A percentile compares a stretch with the other conserved stretches of the same genome.
Evolutionary conservation across 345 rosid species (phyloP).

Genomic region (Moringa oleifera): DNA sequence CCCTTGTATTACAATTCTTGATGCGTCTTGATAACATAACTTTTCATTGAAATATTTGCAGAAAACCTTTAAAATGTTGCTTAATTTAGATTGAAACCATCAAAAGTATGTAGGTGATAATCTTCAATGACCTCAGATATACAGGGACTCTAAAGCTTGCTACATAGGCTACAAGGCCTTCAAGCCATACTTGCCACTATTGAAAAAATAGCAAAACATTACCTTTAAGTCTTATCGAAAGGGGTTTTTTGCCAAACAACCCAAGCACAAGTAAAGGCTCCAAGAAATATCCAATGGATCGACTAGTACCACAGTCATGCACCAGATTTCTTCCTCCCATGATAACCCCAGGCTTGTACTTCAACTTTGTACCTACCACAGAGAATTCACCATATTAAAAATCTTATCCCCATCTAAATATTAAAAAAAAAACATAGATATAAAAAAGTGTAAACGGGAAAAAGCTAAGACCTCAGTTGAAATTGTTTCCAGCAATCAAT

Average conservation of each 20-base stretch:
- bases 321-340: conserved; percentile 73
- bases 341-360: conserved; percentile 78
- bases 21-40: too few relatives aligned
- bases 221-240: conserved; percentile 71
- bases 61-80: too few relatives aligned
- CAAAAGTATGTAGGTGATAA: background rate
- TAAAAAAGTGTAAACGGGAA: too few relatives aligned
- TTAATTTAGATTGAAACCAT: too few relatives aligned
- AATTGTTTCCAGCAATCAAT: too few relatives aligned
- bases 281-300: conserved; percentile 80
- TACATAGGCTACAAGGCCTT: too few relatives aligned
- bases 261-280: conserved; percentile 80
- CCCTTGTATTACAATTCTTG: too few relatives aligned
- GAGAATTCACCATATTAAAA: background rate
- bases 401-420: background rate
- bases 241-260: conserved; percentile 65
- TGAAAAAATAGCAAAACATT: background rate
- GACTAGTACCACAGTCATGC: conserved; percentile 65
- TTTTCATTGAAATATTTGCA: too few relatives aligned
- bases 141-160: too few relatives aligned
- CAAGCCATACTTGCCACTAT: too few relatives aligned
- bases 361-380: conserved; percentile 53
- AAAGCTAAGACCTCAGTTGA: too few relatives aligned
- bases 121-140: too few relatives aligned
- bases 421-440: background rate